These are phyloP conservation scores for Sphagnum contortum DNA, from an alignment of 225 moss, liverwort and hornwort species.

Conservation along the genomic window DNA sequence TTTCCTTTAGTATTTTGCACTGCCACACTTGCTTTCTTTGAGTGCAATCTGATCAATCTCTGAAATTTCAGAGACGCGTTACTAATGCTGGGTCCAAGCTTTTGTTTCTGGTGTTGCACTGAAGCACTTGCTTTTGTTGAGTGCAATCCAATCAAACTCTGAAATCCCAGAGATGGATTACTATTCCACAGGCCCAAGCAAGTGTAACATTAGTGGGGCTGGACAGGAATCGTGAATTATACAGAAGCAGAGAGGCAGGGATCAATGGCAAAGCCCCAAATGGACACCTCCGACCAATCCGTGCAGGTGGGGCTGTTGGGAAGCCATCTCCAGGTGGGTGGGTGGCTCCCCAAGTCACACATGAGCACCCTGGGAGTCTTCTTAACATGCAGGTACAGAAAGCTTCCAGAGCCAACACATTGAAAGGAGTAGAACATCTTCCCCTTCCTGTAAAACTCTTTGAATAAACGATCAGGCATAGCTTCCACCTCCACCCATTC, in stretches of 20 bases:
- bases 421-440: slow-evolving; percentile 59
- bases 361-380: slow-evolving; percentile 44
- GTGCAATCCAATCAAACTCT: too few relatives aligned
- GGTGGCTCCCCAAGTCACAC: slow-evolving; percentile 30
- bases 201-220: too few relatives aligned
- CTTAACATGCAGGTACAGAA: slow-evolving; percentile 51
- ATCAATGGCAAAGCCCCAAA: slow-evolving; percentile 53
- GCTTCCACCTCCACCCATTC: slow-evolving; percentile 40
- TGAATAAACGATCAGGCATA: slow-evolving; percentile 49
- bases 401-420: slow-evolving; percentile 41
- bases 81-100: too few relatives aligned
- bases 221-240: background rate
- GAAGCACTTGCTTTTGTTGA: too few relatives aligned
- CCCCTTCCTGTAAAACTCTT: slow-evolving; percentile 46
- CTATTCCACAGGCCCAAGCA: too few relatives aligned
- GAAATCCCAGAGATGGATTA: too few relatives aligned
- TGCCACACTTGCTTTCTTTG: too few relatives aligned
- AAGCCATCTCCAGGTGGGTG: slow-evolving; percentile 42
- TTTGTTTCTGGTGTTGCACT: too few relatives aligned
- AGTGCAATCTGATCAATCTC: too few relatives aligned
- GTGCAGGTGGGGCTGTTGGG: slow-evolving; percentile 44
- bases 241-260: slow-evolving; percentile 35
- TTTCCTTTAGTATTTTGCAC: too few relatives aligned
- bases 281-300: slow-evolving; percentile 59
- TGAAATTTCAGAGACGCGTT: too few relatives aligned